Evolutionary conservation across 2,329 filamentous ascomycete genomes (phyloP).

Genomic region (Botrytis fabae): DNA sequence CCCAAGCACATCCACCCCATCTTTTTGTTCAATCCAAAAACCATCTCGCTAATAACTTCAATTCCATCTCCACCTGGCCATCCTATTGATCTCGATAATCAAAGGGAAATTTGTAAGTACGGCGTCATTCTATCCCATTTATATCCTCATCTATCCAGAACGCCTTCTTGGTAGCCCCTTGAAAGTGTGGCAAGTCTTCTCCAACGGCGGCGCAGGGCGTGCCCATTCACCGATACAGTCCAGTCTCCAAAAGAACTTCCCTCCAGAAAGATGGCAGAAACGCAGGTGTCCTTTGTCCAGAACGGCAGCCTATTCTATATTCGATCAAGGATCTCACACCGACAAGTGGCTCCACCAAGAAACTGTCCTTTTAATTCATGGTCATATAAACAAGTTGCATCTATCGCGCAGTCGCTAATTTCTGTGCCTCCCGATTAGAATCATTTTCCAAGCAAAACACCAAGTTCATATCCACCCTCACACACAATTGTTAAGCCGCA

Average conservation of each 20-base stretch:
- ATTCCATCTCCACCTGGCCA: constrained; percentile 38
- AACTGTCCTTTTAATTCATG: constrained; percentile 35
- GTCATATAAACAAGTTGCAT: constrained; percentile 29
- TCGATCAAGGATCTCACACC: constrained; percentile 26
- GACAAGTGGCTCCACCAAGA: constrained; percentile 23
- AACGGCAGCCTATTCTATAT: constrained; percentile 33
- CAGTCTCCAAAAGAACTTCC: constrained; percentile 11
- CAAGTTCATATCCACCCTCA: constrained; percentile 41
- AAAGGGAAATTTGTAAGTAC: constrained; percentile 34
- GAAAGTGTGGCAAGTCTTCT: constrained; percentile 22
- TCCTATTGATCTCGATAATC: constrained; percentile 30
- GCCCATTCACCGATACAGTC: constrained; percentile 24
- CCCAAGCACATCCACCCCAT: constrained; percentile 21
- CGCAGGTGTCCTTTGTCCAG: constrained; percentile 21
- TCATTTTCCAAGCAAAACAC: constrained; percentile 35
- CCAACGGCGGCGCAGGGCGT: constrained; percentile 19
- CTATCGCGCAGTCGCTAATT: constrained; percentile 25
- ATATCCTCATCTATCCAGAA: constrained; percentile 5
- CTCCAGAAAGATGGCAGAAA: constrained; percentile 5
- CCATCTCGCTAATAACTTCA: constrained; percentile 23
- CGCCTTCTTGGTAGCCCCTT: constrained; percentile 16
- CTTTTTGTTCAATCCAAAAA: constrained; percentile 23
- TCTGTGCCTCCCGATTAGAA: constrained; percentile 26
- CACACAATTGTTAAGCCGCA: constrained; percentile 49
- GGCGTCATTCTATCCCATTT: constrained; percentile 16